phyloP scores from a whole-genome alignment of 1,284 basidiomycete species.

The Inonotus obliquus region DNA sequence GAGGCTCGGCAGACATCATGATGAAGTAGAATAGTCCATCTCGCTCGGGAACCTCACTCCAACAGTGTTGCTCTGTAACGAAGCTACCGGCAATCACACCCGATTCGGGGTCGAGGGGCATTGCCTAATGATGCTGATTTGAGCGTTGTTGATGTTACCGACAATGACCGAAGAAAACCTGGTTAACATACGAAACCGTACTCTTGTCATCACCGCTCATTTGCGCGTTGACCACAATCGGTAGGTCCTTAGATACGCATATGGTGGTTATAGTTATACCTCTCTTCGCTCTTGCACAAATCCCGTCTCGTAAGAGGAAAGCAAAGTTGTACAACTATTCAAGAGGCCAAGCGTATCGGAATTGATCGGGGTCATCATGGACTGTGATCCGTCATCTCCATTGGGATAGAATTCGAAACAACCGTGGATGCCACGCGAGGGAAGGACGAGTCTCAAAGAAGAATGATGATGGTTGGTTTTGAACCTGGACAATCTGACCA shows the following conservation, averaged over 20 bases:
- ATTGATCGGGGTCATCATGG: neutral
- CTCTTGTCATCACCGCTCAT: neutral
- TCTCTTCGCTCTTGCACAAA: no score
- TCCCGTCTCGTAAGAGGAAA: no score
- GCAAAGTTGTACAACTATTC: no score
- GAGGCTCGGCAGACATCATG: neutral
- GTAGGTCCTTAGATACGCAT: neutral
- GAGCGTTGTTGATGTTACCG: neutral
- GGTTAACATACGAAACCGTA: neutral
- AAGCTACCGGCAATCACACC: neutral
- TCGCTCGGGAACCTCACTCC: neutral
- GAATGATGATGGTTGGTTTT: neutral
- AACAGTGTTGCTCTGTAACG: neutral
- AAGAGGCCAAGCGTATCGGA: no score
- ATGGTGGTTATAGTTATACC: no score
- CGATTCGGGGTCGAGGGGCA: neutral
- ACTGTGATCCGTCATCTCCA: conserved; percentile 3
- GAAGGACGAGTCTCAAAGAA: neutral
- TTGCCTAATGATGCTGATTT: conserved; percentile 6
- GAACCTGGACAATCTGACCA: neutral
- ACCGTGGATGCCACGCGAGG: neutral
- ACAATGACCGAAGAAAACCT: conserved; percentile 3
- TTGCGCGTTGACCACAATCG: neutral
- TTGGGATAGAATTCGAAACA: neutral
- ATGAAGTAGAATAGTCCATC: neutral